phyloP scores from a whole-genome alignment of 2,329 filamentous ascomycete genomes.

The Akanthomyces uredinophilus region DNA sequence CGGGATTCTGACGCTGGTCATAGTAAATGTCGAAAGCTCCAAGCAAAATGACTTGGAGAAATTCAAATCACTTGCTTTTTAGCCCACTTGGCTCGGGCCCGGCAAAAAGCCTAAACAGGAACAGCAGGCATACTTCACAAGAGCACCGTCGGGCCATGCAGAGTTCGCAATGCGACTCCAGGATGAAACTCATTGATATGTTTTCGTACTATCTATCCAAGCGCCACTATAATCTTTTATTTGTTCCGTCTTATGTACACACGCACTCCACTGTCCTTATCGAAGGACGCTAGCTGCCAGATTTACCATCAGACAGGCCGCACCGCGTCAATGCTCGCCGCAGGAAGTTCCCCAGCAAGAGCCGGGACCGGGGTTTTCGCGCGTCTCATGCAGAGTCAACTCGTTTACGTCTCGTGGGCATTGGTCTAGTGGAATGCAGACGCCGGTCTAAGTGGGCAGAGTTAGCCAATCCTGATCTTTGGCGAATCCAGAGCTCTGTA shows the following conservation, averaged over 20 bases:
- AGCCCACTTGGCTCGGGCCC: not conserved
- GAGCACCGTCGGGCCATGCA: too few relatives aligned
- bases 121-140: not conserved
- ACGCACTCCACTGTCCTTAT: too few relatives aligned
- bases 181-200: too few relatives aligned
- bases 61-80: not conserved
- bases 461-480: not conserved
- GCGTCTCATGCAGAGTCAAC: not conserved
- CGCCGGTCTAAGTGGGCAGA: not conserved
- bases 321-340: not conserved
- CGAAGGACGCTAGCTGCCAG: too few relatives aligned
- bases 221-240: not conserved
- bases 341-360: not conserved
- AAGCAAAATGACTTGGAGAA: too few relatives aligned
- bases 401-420: not conserved
- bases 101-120: not conserved
- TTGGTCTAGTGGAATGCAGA: not conserved
- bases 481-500: too few relatives aligned
- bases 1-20: too few relatives aligned
- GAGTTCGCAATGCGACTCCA: too few relatives aligned
- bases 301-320: not conserved
- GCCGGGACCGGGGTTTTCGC: too few relatives aligned
- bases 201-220: too few relatives aligned
- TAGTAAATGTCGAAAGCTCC: too few relatives aligned
- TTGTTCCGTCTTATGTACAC: too few relatives aligned